Evolutionary conservation across 257 asterid genomes (phyloP).

Genomic region (Lithospermum erythrorhizon): DNA sequence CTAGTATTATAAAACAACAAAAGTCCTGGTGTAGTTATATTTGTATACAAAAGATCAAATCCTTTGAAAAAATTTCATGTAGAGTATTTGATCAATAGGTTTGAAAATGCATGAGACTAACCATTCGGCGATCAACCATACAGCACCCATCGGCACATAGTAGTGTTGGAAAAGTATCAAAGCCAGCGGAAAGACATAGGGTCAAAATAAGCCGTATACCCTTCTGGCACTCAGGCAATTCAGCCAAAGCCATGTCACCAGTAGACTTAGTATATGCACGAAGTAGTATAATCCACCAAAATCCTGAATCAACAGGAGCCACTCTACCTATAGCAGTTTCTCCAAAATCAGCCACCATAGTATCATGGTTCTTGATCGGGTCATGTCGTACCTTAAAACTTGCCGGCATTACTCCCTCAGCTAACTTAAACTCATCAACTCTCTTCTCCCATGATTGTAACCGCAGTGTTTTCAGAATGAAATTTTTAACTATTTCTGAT

Average conservation of each 20-base stretch:
- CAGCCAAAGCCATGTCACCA: constrained; percentile 79
- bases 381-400: constrained; percentile 91
- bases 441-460: constrained; percentile 94
- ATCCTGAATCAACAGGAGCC: constrained; percentile 96
- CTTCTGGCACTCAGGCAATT: constrained; percentile 66
- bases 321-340: constrained; percentile 94
- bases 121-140: constrained; percentile 95
- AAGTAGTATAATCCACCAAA: constrained; percentile 94
- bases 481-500: constrained; percentile 85
- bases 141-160: constrained; percentile 91
- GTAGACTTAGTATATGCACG: constrained; percentile 94
- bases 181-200: constrained; percentile 79
- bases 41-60: too few relatives aligned
- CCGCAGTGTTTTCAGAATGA: constrained; percentile 67
- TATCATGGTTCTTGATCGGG: constrained; percentile 61
- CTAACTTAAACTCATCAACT: constrained; percentile 80
- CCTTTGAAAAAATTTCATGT: not conserved
- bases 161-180: constrained; percentile 92
- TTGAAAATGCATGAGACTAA: constrained; percentile 17
- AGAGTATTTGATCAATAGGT: constrained; percentile 2
- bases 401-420: constrained; percentile 94
- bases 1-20: too few relatives aligned
- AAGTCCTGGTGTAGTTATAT: too few relatives aligned
- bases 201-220: constrained; percentile 73
- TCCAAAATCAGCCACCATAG: constrained; percentile 86